Percentiles rank a stretch among this genome's conserved stretches.
Evolutionary conservation across 768 basidiomycete genomes (phyloP).

Genomic region (Mycena vulgaris): DNA sequence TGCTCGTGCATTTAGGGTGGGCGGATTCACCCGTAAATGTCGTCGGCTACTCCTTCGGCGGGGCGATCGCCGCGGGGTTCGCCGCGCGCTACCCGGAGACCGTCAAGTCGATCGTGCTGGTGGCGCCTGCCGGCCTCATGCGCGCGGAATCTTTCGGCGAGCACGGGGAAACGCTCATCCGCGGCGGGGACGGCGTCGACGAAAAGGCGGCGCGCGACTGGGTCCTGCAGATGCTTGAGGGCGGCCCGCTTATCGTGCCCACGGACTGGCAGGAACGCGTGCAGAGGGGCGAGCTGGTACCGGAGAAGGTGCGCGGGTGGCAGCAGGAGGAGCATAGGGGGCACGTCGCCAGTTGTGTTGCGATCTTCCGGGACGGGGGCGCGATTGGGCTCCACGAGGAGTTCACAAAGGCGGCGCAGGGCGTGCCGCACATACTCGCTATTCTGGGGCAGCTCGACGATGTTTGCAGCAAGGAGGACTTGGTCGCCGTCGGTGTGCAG

Average conservation of each 20-base stretch:
- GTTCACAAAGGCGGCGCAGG: not conserved
- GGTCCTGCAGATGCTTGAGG: not conserved
- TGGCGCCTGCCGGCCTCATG: slow-evolving; percentile 1
- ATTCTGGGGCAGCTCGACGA: not conserved
- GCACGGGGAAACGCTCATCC: not conserved
- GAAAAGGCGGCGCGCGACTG: not conserved
- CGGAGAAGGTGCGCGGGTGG: not conserved
- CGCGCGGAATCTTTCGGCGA: not conserved
- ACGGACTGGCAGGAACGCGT: not conserved
- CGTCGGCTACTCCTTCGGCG: slow-evolving; percentile 6
- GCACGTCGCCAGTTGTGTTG: not conserved
- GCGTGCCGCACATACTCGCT: not conserved
- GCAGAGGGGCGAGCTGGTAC: not conserved
- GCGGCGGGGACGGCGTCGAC: not conserved
- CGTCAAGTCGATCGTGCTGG: not conserved
- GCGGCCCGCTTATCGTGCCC: not conserved
- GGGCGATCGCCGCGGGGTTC: not conserved
- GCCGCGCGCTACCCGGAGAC: not conserved
- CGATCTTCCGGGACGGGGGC: not conserved
- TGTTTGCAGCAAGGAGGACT: no score
- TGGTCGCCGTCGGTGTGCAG: not conserved
- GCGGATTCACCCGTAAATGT: not conserved
- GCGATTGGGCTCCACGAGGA: not conserved
- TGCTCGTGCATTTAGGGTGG: not conserved
- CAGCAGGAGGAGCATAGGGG: no score